A percentile compares a stretch with the other conserved stretches of the same genome.
Conservation (phyloP, 495 filamentous ascomycete genomes). For the Neurospora terricola region DNA sequence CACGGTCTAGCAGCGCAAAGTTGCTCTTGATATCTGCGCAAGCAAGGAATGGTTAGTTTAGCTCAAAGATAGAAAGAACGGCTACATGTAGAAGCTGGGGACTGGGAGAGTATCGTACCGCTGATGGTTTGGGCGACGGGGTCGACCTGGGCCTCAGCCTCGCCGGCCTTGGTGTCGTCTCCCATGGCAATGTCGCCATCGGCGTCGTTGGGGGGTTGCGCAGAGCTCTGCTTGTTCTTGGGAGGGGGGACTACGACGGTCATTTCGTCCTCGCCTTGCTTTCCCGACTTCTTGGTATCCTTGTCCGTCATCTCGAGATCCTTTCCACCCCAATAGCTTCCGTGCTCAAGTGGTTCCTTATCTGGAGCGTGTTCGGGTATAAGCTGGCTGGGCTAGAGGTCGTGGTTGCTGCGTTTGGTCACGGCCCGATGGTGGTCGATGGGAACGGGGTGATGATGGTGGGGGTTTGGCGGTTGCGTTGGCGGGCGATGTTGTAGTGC, state of each 20-base stretch:
- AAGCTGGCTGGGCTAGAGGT: slow-evolving; percentile 4
- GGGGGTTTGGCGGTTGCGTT: neutral
- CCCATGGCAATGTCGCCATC: slow-evolving; percentile 73
- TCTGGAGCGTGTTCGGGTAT: slow-evolving; percentile 61
- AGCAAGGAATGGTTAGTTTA: slow-evolving; percentile 1
- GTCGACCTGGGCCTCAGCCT: slow-evolving; percentile 53
- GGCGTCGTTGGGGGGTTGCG: slow-evolving; percentile 45
- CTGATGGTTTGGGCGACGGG: slow-evolving; percentile 48
- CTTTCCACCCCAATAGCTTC: slow-evolving; percentile 62
- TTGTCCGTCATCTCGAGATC: slow-evolving; percentile 74
- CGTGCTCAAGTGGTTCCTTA: slow-evolving; percentile 63
- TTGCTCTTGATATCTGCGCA: slow-evolving; percentile 82
- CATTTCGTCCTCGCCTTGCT: slow-evolving; percentile 72
- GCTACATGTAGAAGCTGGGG: neutral
- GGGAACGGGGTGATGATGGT: slow-evolving; percentile 9
- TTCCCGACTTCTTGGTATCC: slow-evolving; percentile 55
- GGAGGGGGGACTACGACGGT: slow-evolving; percentile 76
- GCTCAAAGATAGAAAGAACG: neutral
- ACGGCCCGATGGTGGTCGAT: slow-evolving; percentile 9
- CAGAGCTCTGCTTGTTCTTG: slow-evolving; percentile 57
- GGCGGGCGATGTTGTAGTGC: neutral
- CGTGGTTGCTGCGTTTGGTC: neutral
- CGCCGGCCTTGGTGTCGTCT: slow-evolving; percentile 46
- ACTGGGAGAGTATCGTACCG: slow-evolving; percentile 26
- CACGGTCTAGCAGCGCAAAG: slow-evolving; percentile 81